Evolutionary conservation across 805 yeast species (phyloP).

Genomic region (Candida koratica): DNA sequence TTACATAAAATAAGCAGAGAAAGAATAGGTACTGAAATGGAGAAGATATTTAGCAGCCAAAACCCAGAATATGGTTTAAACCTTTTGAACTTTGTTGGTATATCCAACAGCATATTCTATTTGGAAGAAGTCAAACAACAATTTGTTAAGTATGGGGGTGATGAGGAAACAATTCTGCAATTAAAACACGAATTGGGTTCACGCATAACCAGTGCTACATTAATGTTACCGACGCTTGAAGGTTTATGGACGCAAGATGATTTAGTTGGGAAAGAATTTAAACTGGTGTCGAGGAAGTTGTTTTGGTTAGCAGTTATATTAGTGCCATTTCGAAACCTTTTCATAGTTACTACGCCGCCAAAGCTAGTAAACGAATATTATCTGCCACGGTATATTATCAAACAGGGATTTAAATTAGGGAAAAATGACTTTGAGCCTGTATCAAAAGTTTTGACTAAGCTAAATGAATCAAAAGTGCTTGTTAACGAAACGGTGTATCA

Average conservation of each 20-base stretch:
- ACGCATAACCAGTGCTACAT: constrained; percentile 18
- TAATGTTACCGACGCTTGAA: constrained; percentile 15
- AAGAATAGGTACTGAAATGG: constrained; percentile 81
- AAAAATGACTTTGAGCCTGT: constrained; percentile 51
- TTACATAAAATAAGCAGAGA: constrained; percentile 79
- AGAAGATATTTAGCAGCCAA: constrained; percentile 64
- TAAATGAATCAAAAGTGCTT: constrained; percentile 20
- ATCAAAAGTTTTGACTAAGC: constrained; percentile 19
- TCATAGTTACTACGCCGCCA: constrained; percentile 33
- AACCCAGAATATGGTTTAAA: constrained; percentile 62
- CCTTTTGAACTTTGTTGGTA: constrained; percentile 50
- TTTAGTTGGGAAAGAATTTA: constrained; percentile 6
- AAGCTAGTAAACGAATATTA: constrained; percentile 30
- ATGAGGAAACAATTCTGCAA: background rate
- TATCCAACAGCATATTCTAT: constrained; percentile 57
- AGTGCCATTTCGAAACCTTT: constrained; percentile 42
- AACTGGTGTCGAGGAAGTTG: constrained; percentile 16
- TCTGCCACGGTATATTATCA: constrained; percentile 50
- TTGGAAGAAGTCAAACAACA: constrained; percentile 8
- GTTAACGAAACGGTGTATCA: constrained; percentile 16
- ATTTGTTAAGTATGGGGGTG: constrained; percentile 1
- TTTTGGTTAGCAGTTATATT: constrained; percentile 51
- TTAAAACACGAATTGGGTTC: background rate
- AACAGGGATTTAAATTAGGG: constrained; percentile 69
- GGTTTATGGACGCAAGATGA: background rate